Base-by-base conservation (phyloP, 1,139 yeast genomes). In the Hanseniaspora gamundiae region DNA sequence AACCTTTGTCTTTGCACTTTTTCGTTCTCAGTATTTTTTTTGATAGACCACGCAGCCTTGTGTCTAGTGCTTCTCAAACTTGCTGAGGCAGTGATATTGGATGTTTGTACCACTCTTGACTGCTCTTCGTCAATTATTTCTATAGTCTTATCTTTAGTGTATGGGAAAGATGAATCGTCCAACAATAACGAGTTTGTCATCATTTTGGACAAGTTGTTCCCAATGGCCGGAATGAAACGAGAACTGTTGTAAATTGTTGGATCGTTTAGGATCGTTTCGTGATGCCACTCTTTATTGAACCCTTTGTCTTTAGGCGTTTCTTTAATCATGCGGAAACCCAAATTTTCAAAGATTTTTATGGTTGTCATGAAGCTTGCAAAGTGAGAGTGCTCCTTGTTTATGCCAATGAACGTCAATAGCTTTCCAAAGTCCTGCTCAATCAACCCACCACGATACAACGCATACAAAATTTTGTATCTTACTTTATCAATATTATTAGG, bases 391-490 rank as follows among this genome's bases (percentile, higher is more conserved):
- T 68, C 67, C 42, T 74, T 72, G 35, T 67, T 63, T 14, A 85
- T 73, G 0, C 80, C 83, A 41, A 84, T 75, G 55, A 88, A 93
- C 44, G 70, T 66, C 40, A 80, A 72, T 39, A 91, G 64, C 56
- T 91, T 87, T 43, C 67, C 64, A 51, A 82, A 76, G 65, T 91
- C 99, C 8, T 70, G 60, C 52, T 79, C 81, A 16, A 85, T 70
- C 26, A 91, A 67, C 0, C 99, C 98, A 4, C 93, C 91, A 51
- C 97, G 71, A 60, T 79, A 83, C 35, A 87, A 62, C 1, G 88
- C 82, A 61, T 91, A 91, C 4, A 83, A 66, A 27, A 85, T 67
- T n/a, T 91, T 73, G 39, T 84, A 68, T 49, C 98, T 73, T 51
- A 86, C 69, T 57, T 85, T 85, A 54, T 86, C 93, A 40, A 73